Percentiles rank a stretch among this genome's conserved stretches.
phyloP scores from a whole-genome alignment of 805 yeast genomes.

The Brettanomyces anomalus region DNA sequence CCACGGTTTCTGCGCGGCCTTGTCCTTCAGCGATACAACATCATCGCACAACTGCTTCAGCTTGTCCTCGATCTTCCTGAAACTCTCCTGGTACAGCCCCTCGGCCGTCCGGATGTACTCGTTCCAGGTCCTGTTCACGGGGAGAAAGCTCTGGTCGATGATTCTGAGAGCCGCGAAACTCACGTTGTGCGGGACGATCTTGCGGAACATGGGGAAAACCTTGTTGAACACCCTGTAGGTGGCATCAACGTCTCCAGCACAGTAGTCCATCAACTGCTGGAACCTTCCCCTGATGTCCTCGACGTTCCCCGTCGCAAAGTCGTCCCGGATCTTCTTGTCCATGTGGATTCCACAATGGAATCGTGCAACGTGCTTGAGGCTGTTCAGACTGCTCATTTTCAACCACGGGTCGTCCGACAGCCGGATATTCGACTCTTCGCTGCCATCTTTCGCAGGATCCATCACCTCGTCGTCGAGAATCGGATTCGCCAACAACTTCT shows the following conservation, averaged over 20 bases:
- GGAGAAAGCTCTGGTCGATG: slow-evolving; percentile 65
- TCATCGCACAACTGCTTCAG: slow-evolving; percentile 53
- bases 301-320: slow-evolving; percentile 48
- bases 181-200: slow-evolving; percentile 85
- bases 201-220: slow-evolving; percentile 59
- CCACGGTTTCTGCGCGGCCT: slow-evolving; percentile 28
- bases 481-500: slow-evolving; percentile 20
- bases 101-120: slow-evolving; percentile 66
- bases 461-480: slow-evolving; percentile 26
- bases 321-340: slow-evolving; percentile 60
- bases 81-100: slow-evolving; percentile 48
- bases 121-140: slow-evolving; percentile 70
- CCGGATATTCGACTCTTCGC: background rate
- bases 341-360: slow-evolving; percentile 65
- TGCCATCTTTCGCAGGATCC: slow-evolving; percentile 14
- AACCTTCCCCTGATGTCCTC: slow-evolving; percentile 47
- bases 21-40: slow-evolving; percentile 33
- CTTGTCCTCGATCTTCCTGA: slow-evolving; percentile 45
- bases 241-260: slow-evolving; percentile 75
- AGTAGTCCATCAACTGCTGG: slow-evolving; percentile 59
- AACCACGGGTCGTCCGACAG: slow-evolving; percentile 75
- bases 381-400: slow-evolving; percentile 63
- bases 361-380: slow-evolving; percentile 68
- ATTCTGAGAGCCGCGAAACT: slow-evolving; percentile 80
- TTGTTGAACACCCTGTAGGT: slow-evolving; percentile 63